Base-by-base conservation (phyloP, 1,284 basidiomycete genomes). In the Xerocomus cyaneibrunnescens region DNA sequence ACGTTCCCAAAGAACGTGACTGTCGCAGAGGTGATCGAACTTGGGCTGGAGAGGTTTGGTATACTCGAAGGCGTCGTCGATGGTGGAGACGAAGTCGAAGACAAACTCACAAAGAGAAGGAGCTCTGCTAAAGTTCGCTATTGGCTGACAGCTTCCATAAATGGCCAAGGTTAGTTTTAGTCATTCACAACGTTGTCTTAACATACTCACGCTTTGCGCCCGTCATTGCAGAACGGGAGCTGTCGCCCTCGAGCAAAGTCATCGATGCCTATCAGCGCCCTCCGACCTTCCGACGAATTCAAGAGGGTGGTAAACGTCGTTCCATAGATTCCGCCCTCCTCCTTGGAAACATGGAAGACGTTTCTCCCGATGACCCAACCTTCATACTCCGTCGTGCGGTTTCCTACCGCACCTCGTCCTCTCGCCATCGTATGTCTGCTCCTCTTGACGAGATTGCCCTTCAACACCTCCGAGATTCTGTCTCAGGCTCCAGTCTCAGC, bases 11-110 rank as follows among this genome's bases (percentile, higher is more conserved):
- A 92, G 68, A 98, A 97, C 63, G 87, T 91, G 25, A 98, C 93
- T 0, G 95, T 98, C 1, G 93, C 94, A 0, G 96, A 99, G 68
- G 94, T 95, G 9, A 93, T 98, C 45, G 96, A 99, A 68, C 77
- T 92, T 38, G 90, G 89, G 12, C 67, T 98, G 56, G 94, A 98
- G 62, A 75, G 92, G 47, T 98, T 98, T 64, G 95, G 95, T 0
- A 95, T 99, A 45, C 73, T 83, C 30, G 96, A 98, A 37, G 96
- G 94, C 17, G 93, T 99, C 2, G 95, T 98, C 1, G 94, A 98
- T 67, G 96, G 96, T 2, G 95, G 95, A 1, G 96, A 99, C 68
- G 95, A 98, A 62, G 84, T 98, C 1, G 96, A 98, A 69, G 94
- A 96, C 65, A 94, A 95, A 67, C 73, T 85, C 37, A 80, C 84